Evolutionary conservation across 768 basidiomycete species (phyloP).

Genomic region (Tylopilus rubrobrunneus): DNA sequence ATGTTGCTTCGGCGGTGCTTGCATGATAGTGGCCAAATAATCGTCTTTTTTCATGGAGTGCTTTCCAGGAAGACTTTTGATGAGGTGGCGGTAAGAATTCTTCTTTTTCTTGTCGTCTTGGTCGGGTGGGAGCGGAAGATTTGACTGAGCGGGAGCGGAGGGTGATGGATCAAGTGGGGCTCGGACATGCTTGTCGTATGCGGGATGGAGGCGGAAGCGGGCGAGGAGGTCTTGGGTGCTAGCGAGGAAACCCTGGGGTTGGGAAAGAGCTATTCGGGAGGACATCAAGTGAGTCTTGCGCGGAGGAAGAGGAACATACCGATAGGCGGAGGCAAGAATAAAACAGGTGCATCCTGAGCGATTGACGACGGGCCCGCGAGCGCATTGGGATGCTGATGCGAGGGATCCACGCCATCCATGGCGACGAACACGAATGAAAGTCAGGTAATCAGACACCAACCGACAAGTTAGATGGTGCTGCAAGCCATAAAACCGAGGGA

Average conservation of each 20-base stretch:
- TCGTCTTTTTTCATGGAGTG: slow-evolving; percentile 81
- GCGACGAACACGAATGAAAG: slow-evolving; percentile 16
- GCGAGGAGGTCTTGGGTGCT: slow-evolving; percentile 79
- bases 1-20: slow-evolving; percentile 67
- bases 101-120: slow-evolving; percentile 65
- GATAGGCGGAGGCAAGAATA: slow-evolving; percentile 31
- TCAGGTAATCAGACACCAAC: slow-evolving; percentile 24
- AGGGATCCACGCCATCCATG: slow-evolving; percentile 28
- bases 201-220: slow-evolving; percentile 63
- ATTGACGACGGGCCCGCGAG: slow-evolving; percentile 59
- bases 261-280: slow-evolving; percentile 29
- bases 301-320: slow-evolving; percentile 25
- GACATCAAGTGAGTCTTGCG: slow-evolving; percentile 11
- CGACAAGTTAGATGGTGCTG: slow-evolving; percentile 3
- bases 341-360: slow-evolving; percentile 15
- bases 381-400: slow-evolving; percentile 43
- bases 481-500: slow-evolving; percentile 17
- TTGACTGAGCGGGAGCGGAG: slow-evolving; percentile 29
- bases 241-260: slow-evolving; percentile 43
- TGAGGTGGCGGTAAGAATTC: slow-evolving; percentile 73
- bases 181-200: slow-evolving; percentile 84
- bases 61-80: slow-evolving; percentile 74
- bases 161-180: slow-evolving; percentile 35
- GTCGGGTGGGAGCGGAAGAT: slow-evolving; percentile 48
- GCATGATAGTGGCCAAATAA: slow-evolving; percentile 61